phyloP scores from a whole-genome alignment of 2,329 filamentous ascomycete species.

The Colletotrichum echinochloae region DNA sequence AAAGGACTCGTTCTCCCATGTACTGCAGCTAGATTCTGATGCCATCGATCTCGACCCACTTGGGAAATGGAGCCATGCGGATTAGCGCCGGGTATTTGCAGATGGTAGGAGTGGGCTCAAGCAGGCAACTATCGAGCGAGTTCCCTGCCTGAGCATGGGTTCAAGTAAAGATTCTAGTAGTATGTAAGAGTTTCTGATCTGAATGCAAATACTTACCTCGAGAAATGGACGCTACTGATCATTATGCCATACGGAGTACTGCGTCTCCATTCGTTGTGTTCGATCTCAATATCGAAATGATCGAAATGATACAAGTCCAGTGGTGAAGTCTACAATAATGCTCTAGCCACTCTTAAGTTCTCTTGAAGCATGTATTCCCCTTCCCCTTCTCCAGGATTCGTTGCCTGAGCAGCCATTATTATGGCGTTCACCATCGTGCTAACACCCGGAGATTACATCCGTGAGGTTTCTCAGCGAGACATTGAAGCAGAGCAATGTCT shows the following conservation, averaged over 20 bases:
- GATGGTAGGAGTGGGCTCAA: background rate
- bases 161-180: background rate
- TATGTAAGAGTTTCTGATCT: background rate
- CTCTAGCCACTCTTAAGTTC: no score
- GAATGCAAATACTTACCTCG: background rate
- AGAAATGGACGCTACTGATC: background rate
- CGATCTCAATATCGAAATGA: no score
- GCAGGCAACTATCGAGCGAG: background rate
- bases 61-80: background rate
- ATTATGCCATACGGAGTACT: no score
- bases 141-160: background rate
- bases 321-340: no score
- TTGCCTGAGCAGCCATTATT: no score
- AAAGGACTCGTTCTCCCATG: background rate
- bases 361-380: no score
- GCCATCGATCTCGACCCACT: background rate
- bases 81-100: constrained; percentile 1
- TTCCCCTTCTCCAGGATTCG: no score
- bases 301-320: no score
- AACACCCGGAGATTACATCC: no score
- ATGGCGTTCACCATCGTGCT: no score
- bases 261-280: no score
- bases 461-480: background rate
- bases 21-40: background rate
- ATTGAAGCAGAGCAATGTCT: background rate